Conservation (phyloP, 1,284 basidiomycete genomes). For the Malassezia caprae region DNA sequence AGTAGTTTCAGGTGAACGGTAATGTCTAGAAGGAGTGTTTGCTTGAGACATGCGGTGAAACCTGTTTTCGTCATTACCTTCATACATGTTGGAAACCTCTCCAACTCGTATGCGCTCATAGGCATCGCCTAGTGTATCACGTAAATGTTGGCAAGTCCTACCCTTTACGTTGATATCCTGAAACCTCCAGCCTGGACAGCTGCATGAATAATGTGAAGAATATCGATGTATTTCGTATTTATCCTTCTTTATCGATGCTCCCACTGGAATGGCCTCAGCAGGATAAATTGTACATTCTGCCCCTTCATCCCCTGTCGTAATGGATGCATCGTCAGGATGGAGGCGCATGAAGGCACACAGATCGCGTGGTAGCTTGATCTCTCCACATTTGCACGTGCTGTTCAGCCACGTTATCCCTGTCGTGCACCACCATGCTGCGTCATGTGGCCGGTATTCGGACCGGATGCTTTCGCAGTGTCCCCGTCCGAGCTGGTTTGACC, state of each 20-base stretch:
- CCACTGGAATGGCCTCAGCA: background rate
- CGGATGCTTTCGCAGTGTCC: background rate
- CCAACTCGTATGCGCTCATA: slow-evolving; percentile 54
- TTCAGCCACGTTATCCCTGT: background rate
- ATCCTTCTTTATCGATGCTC: slow-evolving; percentile 46
- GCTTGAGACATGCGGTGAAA: too few species aligned
- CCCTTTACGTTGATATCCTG: slow-evolving; percentile 54
- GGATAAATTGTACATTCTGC: slow-evolving; percentile 14
- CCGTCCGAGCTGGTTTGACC: background rate
- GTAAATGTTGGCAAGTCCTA: slow-evolving; percentile 59
- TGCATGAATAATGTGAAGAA: slow-evolving; percentile 55
- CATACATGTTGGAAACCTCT: background rate
- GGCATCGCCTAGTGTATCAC: slow-evolving; percentile 55
- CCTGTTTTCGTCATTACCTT: background rate
- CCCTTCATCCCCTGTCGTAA: background rate
- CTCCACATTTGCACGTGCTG: background rate
- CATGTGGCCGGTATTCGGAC: background rate
- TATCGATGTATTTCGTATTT: slow-evolving; percentile 51
- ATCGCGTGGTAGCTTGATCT: background rate
- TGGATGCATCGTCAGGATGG: background rate
- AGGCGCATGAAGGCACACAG: background rate
- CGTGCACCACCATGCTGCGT: background rate
- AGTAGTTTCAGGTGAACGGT: slow-evolving; percentile 35
- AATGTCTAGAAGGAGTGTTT: background rate
- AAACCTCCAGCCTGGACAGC: slow-evolving; percentile 51